phyloP scores from a whole-genome alignment of 1,284 basidiomycete species.

The Pterulicium gracile region DNA sequence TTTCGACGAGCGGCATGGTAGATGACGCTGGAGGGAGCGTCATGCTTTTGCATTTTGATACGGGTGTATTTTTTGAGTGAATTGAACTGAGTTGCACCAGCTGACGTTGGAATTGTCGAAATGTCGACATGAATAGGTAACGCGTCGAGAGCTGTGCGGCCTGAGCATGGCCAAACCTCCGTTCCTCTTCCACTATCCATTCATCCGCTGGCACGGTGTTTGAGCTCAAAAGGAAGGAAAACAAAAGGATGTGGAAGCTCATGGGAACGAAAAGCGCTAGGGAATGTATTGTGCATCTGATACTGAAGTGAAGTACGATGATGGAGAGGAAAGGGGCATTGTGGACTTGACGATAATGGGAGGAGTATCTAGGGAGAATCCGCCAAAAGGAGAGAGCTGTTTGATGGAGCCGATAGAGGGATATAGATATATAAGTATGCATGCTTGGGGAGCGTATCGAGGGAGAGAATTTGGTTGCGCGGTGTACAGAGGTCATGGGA shows the following conservation, averaged over 20 bases:
- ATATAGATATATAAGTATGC: no score
- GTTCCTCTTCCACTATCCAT: background rate
- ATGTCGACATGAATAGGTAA: background rate
- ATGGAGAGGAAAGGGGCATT: background rate
- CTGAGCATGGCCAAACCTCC: background rate
- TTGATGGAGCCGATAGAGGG: background rate
- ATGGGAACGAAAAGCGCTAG: background rate
- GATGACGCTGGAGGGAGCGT: background rate
- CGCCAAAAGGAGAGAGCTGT: background rate
- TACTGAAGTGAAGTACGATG: no score
- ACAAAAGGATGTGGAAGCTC: no score
- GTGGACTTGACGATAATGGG: background rate
- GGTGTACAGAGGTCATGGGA: no score
- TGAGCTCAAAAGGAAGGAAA: no score
- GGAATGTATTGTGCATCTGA: no score
- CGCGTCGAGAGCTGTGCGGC: background rate
- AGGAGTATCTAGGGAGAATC: slow-evolving; percentile 1
- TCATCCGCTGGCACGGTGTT: background rate
- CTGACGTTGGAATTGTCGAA: no score
- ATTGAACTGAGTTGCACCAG: no score
- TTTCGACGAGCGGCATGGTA: no score
- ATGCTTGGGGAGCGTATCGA: no score
- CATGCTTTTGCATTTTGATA: slow-evolving; percentile 2
- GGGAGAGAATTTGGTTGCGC: no score
- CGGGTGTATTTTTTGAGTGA: background rate